These are phyloP conservation scores for Brachypodium distachyon DNA, from an alignment of 202 grass and related monocot genomes.

Conservation along the genomic window DNA sequence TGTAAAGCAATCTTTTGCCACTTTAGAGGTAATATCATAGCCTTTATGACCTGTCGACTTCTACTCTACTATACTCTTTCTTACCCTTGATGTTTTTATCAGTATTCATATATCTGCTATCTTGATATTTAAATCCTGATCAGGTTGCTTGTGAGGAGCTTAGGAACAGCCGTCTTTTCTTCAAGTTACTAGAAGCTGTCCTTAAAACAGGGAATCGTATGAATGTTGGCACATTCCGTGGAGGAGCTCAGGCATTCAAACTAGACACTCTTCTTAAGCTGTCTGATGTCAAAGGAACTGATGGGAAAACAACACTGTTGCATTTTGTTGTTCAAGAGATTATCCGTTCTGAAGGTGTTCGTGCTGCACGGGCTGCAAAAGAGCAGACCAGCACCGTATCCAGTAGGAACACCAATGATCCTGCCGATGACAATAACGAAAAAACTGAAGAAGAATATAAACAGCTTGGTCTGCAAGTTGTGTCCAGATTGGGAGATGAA, in stretches of 20 bases:
- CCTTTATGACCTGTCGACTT: conserved; percentile 5
- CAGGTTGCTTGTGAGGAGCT: conserved; percentile 85
- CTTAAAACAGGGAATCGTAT: conserved; percentile 89
- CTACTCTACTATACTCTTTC: background rate
- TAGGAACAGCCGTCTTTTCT: conserved; percentile 61
- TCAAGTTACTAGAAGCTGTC: conserved; percentile 88
- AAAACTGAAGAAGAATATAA: conserved; percentile 59
- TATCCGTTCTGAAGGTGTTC: conserved; percentile 65
- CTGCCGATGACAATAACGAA: conserved; percentile 12
- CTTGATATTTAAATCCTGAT: conserved; percentile 19
- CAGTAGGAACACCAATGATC: conserved; percentile 11
- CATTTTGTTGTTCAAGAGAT: conserved; percentile 93
- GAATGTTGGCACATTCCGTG: conserved; percentile 84
- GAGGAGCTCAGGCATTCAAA: conserved; percentile 81
- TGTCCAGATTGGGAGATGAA: conserved; percentile 63
- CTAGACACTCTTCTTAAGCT: conserved; percentile 87
- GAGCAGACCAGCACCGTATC: conserved; percentile 26
- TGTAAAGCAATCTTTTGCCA: conserved; percentile 55
- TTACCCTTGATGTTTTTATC: background rate
- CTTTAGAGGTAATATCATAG: conserved; percentile 48
- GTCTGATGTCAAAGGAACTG: conserved; percentile 72
- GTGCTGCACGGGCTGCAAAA: conserved; percentile 42
- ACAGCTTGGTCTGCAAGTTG: conserved; percentile 59
- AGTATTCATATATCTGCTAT: conserved; percentile 10
- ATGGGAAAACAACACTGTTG: conserved; percentile 86